These are phyloP conservation scores for Xanthoconium stramineum DNA, from an alignment of 768 basidiomycete genomes.

Conservation along the genomic window DNA sequence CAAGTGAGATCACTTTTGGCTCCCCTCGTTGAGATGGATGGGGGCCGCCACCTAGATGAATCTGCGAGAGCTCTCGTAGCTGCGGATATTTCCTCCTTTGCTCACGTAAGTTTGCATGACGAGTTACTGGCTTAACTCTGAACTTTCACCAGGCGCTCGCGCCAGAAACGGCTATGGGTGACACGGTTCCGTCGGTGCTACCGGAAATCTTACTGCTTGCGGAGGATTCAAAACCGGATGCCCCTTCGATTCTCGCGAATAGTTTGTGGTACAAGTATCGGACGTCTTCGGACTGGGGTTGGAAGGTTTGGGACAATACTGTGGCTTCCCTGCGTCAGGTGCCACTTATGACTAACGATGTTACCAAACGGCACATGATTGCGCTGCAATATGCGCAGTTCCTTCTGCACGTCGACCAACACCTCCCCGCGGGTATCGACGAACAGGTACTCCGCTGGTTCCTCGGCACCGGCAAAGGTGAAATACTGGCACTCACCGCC, in stretches of 20 bases:
- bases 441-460: constrained; percentile 72
- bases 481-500: constrained; percentile 53
- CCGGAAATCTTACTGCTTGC: constrained; percentile 70
- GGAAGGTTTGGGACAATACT: constrained; percentile 83
- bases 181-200: constrained; percentile 36
- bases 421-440: constrained; percentile 72
- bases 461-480: constrained; percentile 59
- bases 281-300: constrained; percentile 68
- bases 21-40: too few species aligned
- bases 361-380: constrained; percentile 44
- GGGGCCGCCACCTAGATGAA: too few species aligned
- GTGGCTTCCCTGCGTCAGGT: constrained; percentile 72
- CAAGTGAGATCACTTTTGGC: too few species aligned
- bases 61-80: constrained; percentile 37
- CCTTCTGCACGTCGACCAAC: constrained; percentile 70
- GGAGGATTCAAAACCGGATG: constrained; percentile 54
- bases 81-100: constrained; percentile 58
- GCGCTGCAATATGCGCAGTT: constrained; percentile 69
- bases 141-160: constrained; percentile 35
- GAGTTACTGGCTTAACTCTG: not conserved
- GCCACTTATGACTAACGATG: constrained; percentile 51
- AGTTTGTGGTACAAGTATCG: constrained; percentile 83
- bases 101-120: constrained; percentile 43
- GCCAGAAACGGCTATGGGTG: constrained; percentile 34
- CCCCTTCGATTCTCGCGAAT: constrained; percentile 68